Evolutionary conservation across 495 filamentous ascomycete species (phyloP).

Genomic region (Lasiosphaeria ovina): DNA sequence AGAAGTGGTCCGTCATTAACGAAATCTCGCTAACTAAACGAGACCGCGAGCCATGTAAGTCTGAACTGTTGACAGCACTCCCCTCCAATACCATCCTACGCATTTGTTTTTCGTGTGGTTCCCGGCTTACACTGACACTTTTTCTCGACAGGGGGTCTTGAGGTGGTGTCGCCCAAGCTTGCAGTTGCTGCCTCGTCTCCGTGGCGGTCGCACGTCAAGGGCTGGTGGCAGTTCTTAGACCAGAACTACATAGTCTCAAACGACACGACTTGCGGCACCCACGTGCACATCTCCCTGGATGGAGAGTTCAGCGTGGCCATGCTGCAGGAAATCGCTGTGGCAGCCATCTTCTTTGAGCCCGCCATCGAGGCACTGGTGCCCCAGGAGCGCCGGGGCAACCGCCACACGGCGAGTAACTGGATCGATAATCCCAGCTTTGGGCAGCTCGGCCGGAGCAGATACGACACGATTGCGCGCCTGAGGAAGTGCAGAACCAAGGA

Average conservation of each 20-base stretch:
- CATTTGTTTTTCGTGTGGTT: too few species aligned
- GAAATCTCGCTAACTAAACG: constrained; percentile 1
- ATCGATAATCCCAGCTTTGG: not conserved
- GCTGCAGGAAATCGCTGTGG: not conserved
- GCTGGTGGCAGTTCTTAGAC: not conserved
- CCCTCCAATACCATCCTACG: too few species aligned
- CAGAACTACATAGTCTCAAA: not conserved
- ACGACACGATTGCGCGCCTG: not conserved
- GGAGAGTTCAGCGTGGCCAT: not conserved
- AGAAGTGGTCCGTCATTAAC: not conserved
- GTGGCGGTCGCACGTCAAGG: not conserved
- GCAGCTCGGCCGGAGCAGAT: not conserved
- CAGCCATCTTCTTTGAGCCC: constrained; percentile 1
- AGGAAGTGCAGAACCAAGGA: not conserved
- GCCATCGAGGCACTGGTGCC: constrained; percentile 1
- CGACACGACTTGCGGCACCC: not conserved
- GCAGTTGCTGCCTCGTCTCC: not conserved
- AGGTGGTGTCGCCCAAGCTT: not conserved
- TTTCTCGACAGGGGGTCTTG: not conserved
- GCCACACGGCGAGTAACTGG: not conserved
- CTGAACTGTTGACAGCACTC: too few species aligned
- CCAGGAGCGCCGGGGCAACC: not conserved
- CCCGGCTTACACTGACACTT: too few species aligned
- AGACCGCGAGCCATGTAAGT: constrained; percentile 1
- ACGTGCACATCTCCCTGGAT: not conserved